phyloP scores from a whole-genome alignment of 192 early-diverging fungal species.

The Backusella westeae region DNA sequence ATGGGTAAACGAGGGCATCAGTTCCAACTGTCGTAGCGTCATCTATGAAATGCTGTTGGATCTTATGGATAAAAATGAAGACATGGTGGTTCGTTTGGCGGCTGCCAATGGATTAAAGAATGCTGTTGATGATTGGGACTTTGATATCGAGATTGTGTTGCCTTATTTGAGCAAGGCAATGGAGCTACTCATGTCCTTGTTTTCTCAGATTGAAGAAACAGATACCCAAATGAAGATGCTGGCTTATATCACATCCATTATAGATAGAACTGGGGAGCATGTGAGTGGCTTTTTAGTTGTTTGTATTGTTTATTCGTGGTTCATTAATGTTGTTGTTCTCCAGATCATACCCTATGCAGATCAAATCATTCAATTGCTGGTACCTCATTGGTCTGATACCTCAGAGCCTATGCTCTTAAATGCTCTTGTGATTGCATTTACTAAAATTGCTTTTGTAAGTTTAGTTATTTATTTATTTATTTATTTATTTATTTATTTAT shows the following conservation, averaged over 20 bases:
- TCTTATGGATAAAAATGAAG: constrained; percentile 65
- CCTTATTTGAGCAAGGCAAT: constrained; percentile 66
- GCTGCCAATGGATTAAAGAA: constrained; percentile 61
- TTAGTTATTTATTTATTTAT: background rate
- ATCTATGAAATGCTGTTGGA: constrained; percentile 75
- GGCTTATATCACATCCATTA: constrained; percentile 68
- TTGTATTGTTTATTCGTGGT: background rate
- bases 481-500: background rate
- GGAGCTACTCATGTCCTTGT: constrained; percentile 50
- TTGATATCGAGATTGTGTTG: constrained; percentile 65
- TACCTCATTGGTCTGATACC: constrained; percentile 77
- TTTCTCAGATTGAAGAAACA: constrained; percentile 67
- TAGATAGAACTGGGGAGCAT: constrained; percentile 72
- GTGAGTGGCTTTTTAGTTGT: constrained; percentile 22
- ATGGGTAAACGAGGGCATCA: constrained; percentile 81
- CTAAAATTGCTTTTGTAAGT: constrained; percentile 66
- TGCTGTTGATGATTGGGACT: constrained; percentile 89
- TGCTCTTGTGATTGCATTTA: constrained; percentile 72
- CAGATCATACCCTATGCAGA: constrained; percentile 73
- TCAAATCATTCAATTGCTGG: constrained; percentile 71
- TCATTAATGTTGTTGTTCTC: background rate
- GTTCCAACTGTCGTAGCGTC: constrained; percentile 53
- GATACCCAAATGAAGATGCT: constrained; percentile 77
- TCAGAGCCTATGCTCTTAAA: constrained; percentile 81
- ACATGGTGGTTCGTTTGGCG: constrained; percentile 78